phyloP scores from a whole-genome alignment of 139 green algal genomes.

The Volvox africanus region DNA sequence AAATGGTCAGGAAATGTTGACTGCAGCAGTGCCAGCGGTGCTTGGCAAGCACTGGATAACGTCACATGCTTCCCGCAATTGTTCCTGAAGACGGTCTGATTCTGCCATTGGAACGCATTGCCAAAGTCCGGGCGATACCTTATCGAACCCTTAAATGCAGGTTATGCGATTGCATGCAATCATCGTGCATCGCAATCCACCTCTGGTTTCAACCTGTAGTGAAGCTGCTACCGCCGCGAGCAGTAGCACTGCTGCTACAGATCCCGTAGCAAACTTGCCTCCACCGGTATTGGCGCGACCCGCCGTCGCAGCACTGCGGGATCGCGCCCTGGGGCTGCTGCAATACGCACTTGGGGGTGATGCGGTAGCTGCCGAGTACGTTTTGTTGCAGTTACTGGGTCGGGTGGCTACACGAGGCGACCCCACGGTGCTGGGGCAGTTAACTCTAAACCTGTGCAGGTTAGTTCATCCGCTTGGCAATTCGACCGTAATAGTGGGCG shows the following conservation, averaged over 20 bases:
- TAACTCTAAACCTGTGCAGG: conserved; percentile 57
- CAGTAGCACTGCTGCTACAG: neutral
- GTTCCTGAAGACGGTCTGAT: too few relatives aligned
- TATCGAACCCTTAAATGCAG: neutral
- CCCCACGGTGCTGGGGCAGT: conserved; percentile 1
- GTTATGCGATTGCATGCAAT: conserved; percentile 72
- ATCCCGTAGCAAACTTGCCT: neutral
- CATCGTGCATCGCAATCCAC: conserved; percentile 18
- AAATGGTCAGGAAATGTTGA: too few relatives aligned
- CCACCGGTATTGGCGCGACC: neutral
- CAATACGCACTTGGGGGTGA: conserved; percentile 75
- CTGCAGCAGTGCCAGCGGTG: too few relatives aligned
- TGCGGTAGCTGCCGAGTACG: conserved; percentile 81
- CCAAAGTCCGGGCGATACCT: too few relatives aligned
- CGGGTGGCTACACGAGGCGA: conserved; percentile 39
- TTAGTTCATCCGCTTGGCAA: neutral
- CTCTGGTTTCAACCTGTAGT: neutral
- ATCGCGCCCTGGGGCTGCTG: conserved; percentile 58
- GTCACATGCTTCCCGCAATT: too few relatives aligned
- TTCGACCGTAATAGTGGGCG: too few relatives aligned
- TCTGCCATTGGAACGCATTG: too few relatives aligned
- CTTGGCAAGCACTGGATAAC: too few relatives aligned
- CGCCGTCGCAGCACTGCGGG: conserved; percentile 5
- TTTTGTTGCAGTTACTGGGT: conserved; percentile 74
- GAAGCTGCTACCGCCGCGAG: neutral